Evolutionary conservation across 805 yeast species (phyloP), one percentile per base, ranked within the genome.

Genomic region (Kuraishia cidri): DNA sequence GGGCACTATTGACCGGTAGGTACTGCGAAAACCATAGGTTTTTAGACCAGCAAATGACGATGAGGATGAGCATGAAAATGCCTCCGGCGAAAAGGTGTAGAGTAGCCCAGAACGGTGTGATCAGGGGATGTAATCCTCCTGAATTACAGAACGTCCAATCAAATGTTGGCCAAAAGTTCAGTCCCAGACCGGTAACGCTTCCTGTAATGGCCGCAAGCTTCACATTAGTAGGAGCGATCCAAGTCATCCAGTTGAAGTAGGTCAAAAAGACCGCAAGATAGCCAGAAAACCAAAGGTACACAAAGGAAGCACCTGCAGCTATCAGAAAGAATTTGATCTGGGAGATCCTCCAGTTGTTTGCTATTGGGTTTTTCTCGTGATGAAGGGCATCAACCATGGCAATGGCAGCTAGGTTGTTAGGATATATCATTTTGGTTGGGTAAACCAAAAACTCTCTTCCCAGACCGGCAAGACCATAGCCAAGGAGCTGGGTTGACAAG

Each of bases 401-500:
- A 17, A 73, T 47, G 4, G 76, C 63, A 32, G 77, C 81, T 47
- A 81, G 62, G 45, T 68, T 69, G 2, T 72, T 53, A 4, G 90
- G 90, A 88, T 88, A 82, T 32, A 79, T 64, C 54, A 77, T 71
- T n/a, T 73, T 59, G 4, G 78, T 66, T 4, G 86, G 80, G 37
- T 69, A 69, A 11, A 80, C 78, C 39, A 80, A 61, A 23, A 76
- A 60, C 41, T 70, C 65, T 41, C 79, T 62, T 26, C 70, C 60
- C 36, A 79, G 33, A 20, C 88, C 88, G 28, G 83, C 84, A 33
- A 75, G 51, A 18, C 81, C 78, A 40, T 75, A 74, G 7, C 88
- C 87, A 32, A 80, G 61, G 41, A 72, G 60, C 49, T 79, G 85
- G 24, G 80, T 66, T 10, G 80, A 64, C 32, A 72, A 46, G 29